phyloP scores from a whole-genome alignment of 2,329 filamentous ascomycete genomes.

The Monosporascus sp. region DNA sequence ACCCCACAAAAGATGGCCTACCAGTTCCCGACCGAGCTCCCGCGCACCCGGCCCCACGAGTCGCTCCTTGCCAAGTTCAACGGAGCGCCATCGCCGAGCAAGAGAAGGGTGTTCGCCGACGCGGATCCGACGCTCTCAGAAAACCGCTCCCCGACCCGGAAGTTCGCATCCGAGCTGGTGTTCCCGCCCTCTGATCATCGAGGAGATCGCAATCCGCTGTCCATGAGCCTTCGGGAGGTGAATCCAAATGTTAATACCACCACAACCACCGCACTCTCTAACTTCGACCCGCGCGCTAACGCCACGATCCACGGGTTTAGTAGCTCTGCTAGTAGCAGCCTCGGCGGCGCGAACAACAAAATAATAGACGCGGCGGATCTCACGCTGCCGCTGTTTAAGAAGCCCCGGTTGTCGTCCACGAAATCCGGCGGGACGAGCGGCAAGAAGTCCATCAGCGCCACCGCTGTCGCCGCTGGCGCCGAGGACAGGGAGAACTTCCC shows the following conservation, averaged over 20 bases:
- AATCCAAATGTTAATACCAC: slow-evolving; percentile 46
- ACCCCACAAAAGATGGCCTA: slow-evolving; percentile 82
- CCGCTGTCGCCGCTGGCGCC: slow-evolving; percentile 15
- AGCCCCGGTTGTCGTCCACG: slow-evolving; percentile 30
- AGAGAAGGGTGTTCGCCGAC: slow-evolving; percentile 38
- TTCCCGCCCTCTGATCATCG: slow-evolving; percentile 10
- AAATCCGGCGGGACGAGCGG: slow-evolving; percentile 27
- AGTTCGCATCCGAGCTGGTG: slow-evolving; percentile 14
- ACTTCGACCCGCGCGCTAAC: slow-evolving; percentile 40
- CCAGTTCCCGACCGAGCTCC: slow-evolving; percentile 72
- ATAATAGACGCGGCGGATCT: slow-evolving; percentile 21
- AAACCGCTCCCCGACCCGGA: slow-evolving; percentile 21
- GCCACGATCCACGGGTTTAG: slow-evolving; percentile 30
- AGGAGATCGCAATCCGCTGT: slow-evolving; percentile 24
- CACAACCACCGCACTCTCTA: slow-evolving; percentile 20
- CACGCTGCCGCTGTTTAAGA: slow-evolving; percentile 44
- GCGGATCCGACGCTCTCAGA: slow-evolving; percentile 21
- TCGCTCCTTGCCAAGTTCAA: slow-evolving; percentile 38
- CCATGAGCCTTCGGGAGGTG: slow-evolving; percentile 49
- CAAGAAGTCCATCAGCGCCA: slow-evolving; percentile 20
- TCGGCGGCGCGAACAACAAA: slow-evolving; percentile 8
- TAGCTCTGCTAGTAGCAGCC: slow-evolving; percentile 7
- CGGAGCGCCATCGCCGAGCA: slow-evolving; percentile 29
- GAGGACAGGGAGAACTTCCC: slow-evolving; percentile 51
- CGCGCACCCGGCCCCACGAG: slow-evolving; percentile 58